Evolutionary conservation across 306 rosid genomes (phyloP).

Genomic region (Pyrus bretschneideri): DNA sequence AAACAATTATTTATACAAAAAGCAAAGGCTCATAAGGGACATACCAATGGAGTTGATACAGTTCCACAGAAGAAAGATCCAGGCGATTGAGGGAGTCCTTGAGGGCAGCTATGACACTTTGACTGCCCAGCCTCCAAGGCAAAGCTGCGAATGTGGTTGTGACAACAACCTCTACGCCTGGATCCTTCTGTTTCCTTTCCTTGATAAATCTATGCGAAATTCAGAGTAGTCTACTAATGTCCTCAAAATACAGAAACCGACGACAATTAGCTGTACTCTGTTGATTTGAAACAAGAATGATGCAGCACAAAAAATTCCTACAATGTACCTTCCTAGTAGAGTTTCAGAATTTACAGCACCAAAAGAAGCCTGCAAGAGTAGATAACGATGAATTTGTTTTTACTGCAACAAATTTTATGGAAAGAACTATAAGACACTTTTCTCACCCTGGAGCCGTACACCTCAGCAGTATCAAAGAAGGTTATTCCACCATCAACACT

Average conservation of each 20-base stretch:
- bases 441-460: constrained; percentile 83
- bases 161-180: constrained; percentile 50
- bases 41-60: constrained; percentile 95
- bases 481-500: constrained; percentile 72
- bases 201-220: constrained; percentile 46
- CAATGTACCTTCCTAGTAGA: constrained; percentile 75
- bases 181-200: constrained; percentile 67
- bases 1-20: neutral
- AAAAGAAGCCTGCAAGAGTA: constrained; percentile 39
- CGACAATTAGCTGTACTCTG: neutral
- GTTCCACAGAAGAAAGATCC: constrained; percentile 63
- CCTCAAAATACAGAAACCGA: neutral
- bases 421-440: neutral
- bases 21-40: constrained; percentile 21
- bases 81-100: constrained; percentile 84
- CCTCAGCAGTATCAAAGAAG: constrained; percentile 91
- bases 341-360: constrained; percentile 82
- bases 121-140: constrained; percentile 91
- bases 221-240: neutral
- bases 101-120: constrained; percentile 70
- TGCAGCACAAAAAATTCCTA: neutral
- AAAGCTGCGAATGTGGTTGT: constrained; percentile 92
- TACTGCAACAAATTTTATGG: neutral
- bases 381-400: neutral
- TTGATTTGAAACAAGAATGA: constrained; percentile 5